Percentiles rank a stretch among this genome's conserved stretches.
phyloP scores from a whole-genome alignment of 345 rosid genomes.

The Stellera chamaejasme region DNA sequence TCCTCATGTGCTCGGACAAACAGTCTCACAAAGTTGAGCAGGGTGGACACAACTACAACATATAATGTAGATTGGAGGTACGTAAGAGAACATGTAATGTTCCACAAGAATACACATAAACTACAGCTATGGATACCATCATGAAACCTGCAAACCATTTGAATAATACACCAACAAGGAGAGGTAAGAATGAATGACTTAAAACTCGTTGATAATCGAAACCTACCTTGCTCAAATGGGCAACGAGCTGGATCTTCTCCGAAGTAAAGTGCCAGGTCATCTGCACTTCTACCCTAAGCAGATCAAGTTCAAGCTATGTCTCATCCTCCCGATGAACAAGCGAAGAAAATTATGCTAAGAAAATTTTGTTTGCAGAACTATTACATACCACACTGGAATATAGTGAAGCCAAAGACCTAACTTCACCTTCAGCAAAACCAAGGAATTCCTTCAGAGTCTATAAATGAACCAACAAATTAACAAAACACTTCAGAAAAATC shows the following conservation, averaged over 20 bases:
- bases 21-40: conserved; percentile 69
- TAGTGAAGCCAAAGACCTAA: conserved; percentile 53
- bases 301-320: conserved; percentile 11
- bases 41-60: conserved; percentile 63
- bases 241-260: conserved; percentile 92
- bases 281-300: conserved; percentile 74
- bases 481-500: too few relatives aligned
- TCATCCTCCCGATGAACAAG: conserved; percentile 3
- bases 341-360: neutral
- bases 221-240: conserved; percentile 78
- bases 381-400: conserved; percentile 63
- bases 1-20: conserved; percentile 67
- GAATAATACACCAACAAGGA: too few relatives aligned
- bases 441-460: conserved; percentile 72
- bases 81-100: neutral
- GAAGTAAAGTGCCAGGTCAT: conserved; percentile 71
- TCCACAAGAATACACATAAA: too few relatives aligned
- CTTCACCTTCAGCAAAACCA: conserved; percentile 67
- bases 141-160: too few relatives aligned
- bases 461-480: too few relatives aligned
- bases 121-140: too few relatives aligned
- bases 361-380: neutral
- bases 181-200: neutral
- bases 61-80: conserved; percentile 7
- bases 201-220: neutral